Evolutionary conservation across 2,329 filamentous ascomycete genomes (phyloP).

Genomic region (Ophiocordyceps camponoti-floridani): DNA sequence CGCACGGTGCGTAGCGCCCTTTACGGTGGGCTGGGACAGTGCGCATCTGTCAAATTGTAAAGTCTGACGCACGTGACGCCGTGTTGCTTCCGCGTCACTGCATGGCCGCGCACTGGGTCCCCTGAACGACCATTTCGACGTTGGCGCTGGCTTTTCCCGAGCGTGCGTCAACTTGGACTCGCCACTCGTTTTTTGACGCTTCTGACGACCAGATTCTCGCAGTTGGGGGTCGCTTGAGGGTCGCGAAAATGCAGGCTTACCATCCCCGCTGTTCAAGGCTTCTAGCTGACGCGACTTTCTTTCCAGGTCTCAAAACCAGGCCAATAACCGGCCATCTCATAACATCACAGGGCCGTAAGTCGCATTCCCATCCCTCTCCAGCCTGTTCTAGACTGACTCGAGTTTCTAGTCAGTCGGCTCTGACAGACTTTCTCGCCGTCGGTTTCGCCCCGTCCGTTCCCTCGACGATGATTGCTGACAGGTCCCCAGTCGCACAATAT

Average conservation of each 20-base stretch:
- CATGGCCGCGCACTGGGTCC: background rate
- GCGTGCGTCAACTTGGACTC: too few relatives aligned
- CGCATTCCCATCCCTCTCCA: background rate
- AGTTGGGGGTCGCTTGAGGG: background rate
- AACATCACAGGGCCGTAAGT: conserved; percentile 22
- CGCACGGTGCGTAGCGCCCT: background rate
- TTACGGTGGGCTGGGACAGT: conserved; percentile 5
- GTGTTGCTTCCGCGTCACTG: conserved; percentile 12
- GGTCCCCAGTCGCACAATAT: conserved; percentile 48
- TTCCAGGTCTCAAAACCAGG: background rate
- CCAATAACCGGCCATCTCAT: conserved; percentile 9
- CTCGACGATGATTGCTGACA: conserved; percentile 5
- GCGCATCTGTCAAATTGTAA: background rate
- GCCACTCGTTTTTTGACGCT: too few relatives aligned
- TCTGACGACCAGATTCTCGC: background rate
- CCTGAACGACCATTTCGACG: background rate
- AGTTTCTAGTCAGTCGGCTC: conserved; percentile 24
- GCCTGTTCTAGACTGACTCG: conserved; percentile 1
- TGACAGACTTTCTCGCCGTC: conserved; percentile 35
- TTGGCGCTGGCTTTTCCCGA: background rate
- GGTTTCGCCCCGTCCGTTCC: conserved; percentile 3
- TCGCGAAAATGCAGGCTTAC: background rate
- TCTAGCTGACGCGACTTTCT: background rate
- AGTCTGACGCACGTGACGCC: conserved; percentile 13
- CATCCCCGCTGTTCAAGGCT: background rate